Base-by-base conservation (phyloP, 768 basidiomycete species). In the Suillus brevipes region DNA sequence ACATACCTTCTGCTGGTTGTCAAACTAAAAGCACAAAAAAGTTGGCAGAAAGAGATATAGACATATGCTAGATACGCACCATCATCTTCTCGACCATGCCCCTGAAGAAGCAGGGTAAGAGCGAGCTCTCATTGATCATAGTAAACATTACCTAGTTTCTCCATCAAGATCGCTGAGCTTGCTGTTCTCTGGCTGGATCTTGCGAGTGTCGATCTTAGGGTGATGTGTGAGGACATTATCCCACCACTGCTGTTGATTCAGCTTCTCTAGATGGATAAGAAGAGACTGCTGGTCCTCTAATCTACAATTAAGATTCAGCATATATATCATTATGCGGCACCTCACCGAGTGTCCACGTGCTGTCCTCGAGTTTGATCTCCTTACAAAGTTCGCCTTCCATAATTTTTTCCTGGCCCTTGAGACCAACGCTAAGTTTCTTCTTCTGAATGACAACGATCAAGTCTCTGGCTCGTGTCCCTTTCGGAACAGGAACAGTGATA, bases 41-140 rank as follows among this genome's bases (percentile, higher is more conserved):
- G 42, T 10, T 55, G 57, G 14, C 23, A 61, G 16, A 8, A 47
- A 58, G 12, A 53, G 45, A 53, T 25, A 47, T 58, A 31, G 18
- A 12, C 20, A 56, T 12, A 67, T 62, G 18, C 10, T 20, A 61
- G 18, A 28, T 31, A 77, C 90, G 70, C 79, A 97, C 97, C 97
- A 99, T 99, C 97, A 99, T 99, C 83, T 99, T 99, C 78, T 99
- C 97, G 4, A 99, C 97, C 92, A 99, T 92, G 2, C 92, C 95
- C 69, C 97, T 93, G 71, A 3, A 43, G 69, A 45, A 45, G 4
- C 62, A 23, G 18, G 62, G 68, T 60, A 10, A 16, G 64, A 61
- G 34, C 53, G 34, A 36, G 34, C 55, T 25, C 59, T 49, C 49
- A 25, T 36, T 36, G 42, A 47, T 37, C 13, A 42, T 18, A 20